These are phyloP conservation scores for Pyrenopolyporus hunteri DNA, from an alignment of 495 filamentous ascomycete species.

Conservation along the genomic window DNA sequence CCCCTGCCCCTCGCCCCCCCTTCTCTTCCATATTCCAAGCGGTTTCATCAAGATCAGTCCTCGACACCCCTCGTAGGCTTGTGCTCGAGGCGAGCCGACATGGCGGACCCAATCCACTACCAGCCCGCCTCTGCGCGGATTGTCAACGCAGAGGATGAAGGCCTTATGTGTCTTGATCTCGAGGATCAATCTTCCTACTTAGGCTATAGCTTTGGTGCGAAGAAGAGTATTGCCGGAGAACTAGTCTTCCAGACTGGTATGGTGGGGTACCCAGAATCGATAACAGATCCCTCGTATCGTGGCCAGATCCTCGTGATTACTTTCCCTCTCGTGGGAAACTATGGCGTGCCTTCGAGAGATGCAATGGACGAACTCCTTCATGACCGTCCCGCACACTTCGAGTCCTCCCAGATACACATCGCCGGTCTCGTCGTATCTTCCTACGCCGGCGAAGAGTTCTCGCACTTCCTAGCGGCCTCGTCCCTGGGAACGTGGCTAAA, in stretches of 20 bases:
- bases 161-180: constrained; percentile 81
- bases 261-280: constrained; percentile 96
- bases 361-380: constrained; percentile 79
- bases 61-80: constrained; percentile 3
- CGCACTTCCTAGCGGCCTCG: constrained; percentile 86
- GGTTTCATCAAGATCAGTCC: background rate
- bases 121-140: constrained; percentile 62
- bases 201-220: constrained; percentile 92
- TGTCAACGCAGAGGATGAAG: constrained; percentile 55
- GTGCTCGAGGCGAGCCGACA: constrained; percentile 18
- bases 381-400: constrained; percentile 88
- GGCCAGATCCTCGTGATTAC: constrained; percentile 92
- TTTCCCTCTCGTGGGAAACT: constrained; percentile 91
- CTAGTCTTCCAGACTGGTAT: constrained; percentile 99
- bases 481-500: constrained; percentile 94
- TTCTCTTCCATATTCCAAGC: constrained; percentile 1
- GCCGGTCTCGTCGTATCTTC: constrained; percentile 87
- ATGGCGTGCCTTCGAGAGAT: constrained; percentile 88
- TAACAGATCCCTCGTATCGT: constrained; percentile 91
- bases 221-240: constrained; percentile 92
- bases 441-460: constrained; percentile 92
- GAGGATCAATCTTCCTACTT: constrained; percentile 87
- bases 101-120: constrained; percentile 53
- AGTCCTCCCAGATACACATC: constrained; percentile 89
- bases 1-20: constrained; percentile 10